Base-by-base conservation (phyloP, 1,284 basidiomycete genomes). In the Cutaneotrichosporon sp. region DNA sequence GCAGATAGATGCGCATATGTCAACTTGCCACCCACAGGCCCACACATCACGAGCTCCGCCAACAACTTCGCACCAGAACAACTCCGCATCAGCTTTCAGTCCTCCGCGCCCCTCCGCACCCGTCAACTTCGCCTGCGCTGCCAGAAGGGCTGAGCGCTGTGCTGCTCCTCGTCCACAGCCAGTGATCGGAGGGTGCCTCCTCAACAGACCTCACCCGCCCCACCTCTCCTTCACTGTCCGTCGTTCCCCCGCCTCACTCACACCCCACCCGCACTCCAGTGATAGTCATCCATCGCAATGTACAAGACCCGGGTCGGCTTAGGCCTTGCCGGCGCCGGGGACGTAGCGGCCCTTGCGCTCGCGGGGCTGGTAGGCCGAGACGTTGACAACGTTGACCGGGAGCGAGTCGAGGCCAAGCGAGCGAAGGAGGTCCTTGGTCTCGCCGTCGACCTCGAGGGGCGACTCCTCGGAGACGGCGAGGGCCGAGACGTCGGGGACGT, bases 401-500 rank as follows among this genome's bases (percentile, higher is more conserved):
- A 97, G 88, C 25, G 85, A 85, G 80, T 95, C 94, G 81, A 97
- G 93, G 86, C 95, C 95, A 79, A 97, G 87, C 31, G 89, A 83
- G 69, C 86, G 85, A 74, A 97, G 88, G 74, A 97, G 88, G 68
- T 88, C 90, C 92, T 95, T 92, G 81, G 94, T 97, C 75, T 95
- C 92, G 57, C 83, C 83, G 80, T 97, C 94, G 77, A 97, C 85
- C 79, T 94, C 90, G 63, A 97, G 84, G 55, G 88, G 89, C 64
- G 82, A 81, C 43, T 84, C 85, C 66, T 80, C 72, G 68, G 84
- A 84, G 65, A 87, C 88, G 81, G 95, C 92, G 69, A 97, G 89
- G 57, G 94, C 94, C 66, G 94, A 97, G 59, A 95, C 88, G 77
- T 97, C 94, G 70, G 94, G 94, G 59, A 97, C 93, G 82, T 95